Percentiles rank a stretch among this genome's conserved stretches.
These are phyloP conservation scores for Talaromyces funiculosus DNA, from an alignment of 2,329 filamentous ascomycete species.

Conservation along the genomic window DNA sequence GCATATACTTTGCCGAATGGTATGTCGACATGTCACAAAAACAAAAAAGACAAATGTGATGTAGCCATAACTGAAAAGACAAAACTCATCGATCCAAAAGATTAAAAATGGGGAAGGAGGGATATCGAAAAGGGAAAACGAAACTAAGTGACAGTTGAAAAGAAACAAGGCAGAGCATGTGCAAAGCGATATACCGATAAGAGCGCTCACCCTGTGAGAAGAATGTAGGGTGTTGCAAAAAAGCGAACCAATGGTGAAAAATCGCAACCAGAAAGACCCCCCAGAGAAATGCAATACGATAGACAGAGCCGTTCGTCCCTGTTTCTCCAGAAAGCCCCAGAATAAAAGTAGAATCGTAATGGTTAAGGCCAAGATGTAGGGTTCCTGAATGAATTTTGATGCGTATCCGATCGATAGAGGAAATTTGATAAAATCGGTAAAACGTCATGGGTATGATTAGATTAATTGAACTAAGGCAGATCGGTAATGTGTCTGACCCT, in stretches of 20 bases:
- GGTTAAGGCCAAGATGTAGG: neutral
- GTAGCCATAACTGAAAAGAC: neutral
- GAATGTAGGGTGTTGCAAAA: conserved; percentile 8
- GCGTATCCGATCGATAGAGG: conserved; percentile 1
- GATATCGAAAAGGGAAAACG: conserved; percentile 8
- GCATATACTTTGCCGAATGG: neutral
- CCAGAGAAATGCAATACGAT: neutral
- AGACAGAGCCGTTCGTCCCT: neutral
- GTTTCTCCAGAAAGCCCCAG: neutral
- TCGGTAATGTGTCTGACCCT: neutral
- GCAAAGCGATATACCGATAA: conserved; percentile 11
- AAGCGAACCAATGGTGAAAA: conserved; percentile 4
- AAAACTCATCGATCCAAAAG: neutral
- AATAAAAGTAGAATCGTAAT: conserved; percentile 4
- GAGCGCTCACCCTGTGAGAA: conserved; percentile 10
- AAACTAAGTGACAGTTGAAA: conserved; percentile 15
- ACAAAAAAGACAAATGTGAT: conserved; percentile 1
- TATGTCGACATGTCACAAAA: conserved; percentile 6
- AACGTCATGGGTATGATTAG: conserved; percentile 7
- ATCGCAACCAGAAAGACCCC: neutral
- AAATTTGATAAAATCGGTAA: neutral
- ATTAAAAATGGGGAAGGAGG: conserved; percentile 1
- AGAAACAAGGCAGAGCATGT: conserved; percentile 2
- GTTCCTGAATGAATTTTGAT: conserved; percentile 1
- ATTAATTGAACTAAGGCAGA: neutral